phyloP scores from a whole-genome alignment of 106 monocot species.

The Acanthochlamys bracteata region DNA sequence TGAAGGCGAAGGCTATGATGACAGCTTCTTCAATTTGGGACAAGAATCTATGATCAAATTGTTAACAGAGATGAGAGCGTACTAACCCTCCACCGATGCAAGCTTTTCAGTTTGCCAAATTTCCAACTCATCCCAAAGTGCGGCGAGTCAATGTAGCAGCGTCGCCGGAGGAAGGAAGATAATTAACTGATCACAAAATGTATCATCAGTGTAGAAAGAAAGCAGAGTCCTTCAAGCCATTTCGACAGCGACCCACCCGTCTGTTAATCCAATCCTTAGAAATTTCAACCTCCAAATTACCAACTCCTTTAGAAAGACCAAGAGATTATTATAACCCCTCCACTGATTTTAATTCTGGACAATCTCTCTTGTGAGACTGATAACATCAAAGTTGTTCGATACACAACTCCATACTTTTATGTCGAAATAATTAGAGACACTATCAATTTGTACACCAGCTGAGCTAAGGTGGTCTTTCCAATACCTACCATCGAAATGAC shows the following conservation, averaged over 20 bases:
- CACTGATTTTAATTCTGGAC: neutral
- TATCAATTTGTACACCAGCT: conserved; percentile 15
- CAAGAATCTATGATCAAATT: neutral
- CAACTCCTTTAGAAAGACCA: neutral
- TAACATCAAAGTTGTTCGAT: conserved; percentile 1
- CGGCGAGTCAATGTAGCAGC: neutral
- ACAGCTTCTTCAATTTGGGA: neutral
- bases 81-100: neutral
- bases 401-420: conserved; percentile 27
- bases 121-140: neutral
- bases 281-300: neutral
- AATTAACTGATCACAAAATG: neutral
- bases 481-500: conserved; percentile 14
- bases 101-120: neutral
- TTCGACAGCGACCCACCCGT: neutral
- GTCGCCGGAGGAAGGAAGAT: neutral
- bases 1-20: neutral
- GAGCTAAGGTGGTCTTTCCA: conserved; percentile 45
- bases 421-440: conserved; percentile 4
- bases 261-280: neutral
- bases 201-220: neutral
- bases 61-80: neutral
- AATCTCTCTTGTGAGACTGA: conserved; percentile 8
- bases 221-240: neutral
- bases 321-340: neutral